Evolutionary conservation across 179 eudicot genomes (phyloP).

Genomic region (Beta macrorhiza): DNA sequence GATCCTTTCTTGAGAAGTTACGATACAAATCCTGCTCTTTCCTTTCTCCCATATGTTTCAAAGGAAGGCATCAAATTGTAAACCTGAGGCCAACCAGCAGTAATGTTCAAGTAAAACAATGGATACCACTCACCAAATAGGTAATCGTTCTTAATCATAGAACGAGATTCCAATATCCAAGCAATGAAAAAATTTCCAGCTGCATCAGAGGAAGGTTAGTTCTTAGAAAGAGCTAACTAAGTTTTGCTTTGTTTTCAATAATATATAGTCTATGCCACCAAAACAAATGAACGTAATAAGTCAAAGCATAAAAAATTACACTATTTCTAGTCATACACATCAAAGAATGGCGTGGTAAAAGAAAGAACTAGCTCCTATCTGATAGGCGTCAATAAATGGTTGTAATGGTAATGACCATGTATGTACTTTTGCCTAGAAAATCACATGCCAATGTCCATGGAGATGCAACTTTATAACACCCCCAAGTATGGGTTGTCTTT

Average conservation of each 20-base stretch:
- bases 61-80: constrained; percentile 32
- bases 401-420: not conserved
- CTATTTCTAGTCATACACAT: not conserved
- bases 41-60: constrained; percentile 38
- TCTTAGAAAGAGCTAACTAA: not conserved
- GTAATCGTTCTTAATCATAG: not conserved
- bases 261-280: too few relatives aligned
- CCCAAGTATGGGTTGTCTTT: not conserved
- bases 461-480: not conserved
- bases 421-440: not conserved
- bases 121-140: constrained; percentile 6
- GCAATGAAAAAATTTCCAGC: not conserved
- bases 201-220: not conserved
- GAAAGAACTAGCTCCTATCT: not conserved
- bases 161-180: not conserved
- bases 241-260: not conserved
- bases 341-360: not conserved
- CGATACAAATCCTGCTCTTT: constrained; percentile 37
- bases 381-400: not conserved
- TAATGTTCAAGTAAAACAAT: constrained; percentile 1
- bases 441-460: not conserved
- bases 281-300: not conserved
- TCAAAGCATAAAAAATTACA: not conserved
- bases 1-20: constrained; percentile 53
- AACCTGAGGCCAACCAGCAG: constrained; percentile 26